phyloP scores from a whole-genome alignment of 257 asterid species.

The Lithospermum erythrorhizon region DNA sequence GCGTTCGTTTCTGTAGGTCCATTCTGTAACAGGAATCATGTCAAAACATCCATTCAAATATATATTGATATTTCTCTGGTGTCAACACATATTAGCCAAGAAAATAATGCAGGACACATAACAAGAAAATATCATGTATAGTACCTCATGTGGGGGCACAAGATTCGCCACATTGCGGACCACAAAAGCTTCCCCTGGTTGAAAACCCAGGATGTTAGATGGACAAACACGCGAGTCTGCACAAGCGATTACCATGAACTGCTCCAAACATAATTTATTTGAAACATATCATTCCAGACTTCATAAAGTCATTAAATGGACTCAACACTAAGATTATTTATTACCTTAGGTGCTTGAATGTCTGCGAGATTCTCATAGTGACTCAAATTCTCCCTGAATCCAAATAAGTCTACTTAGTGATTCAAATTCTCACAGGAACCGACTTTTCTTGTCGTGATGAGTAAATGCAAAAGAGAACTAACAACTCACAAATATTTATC shows the following conservation, averaged over 20 bases:
- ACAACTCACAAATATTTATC: constrained; percentile 65
- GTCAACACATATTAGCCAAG: constrained; percentile 6
- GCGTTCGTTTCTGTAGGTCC: constrained; percentile 94
- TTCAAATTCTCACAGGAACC: not conserved
- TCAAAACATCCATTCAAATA: not conserved
- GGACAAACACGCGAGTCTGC: constrained; percentile 98
- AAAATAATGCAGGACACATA: not conserved
- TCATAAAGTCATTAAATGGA: not conserved
- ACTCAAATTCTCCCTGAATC: constrained; percentile 55
- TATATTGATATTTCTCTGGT: not conserved
- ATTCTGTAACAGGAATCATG: constrained; percentile 40
- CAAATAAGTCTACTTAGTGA: constrained; percentile 4
- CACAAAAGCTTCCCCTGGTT: constrained; percentile 93
- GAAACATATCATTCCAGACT: constrained; percentile 1
- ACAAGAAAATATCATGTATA: not conserved
- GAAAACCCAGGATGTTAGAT: constrained; percentile 75
- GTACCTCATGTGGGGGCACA: constrained; percentile 86
- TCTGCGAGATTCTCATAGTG: constrained; percentile 59
- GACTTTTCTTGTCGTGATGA: constrained; percentile 1
- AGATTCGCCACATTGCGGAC: constrained; percentile 87
- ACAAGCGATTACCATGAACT: constrained; percentile 98
- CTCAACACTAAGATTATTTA: not conserved
- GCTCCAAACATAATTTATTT: constrained; percentile 36
- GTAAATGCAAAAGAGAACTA: not conserved
- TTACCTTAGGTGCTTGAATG: constrained; percentile 79